Evolutionary conservation across 2,329 filamentous ascomycete species (phyloP), one percentile per base, ranked within the genome.

Genomic region (Kalmusia sp.): DNA sequence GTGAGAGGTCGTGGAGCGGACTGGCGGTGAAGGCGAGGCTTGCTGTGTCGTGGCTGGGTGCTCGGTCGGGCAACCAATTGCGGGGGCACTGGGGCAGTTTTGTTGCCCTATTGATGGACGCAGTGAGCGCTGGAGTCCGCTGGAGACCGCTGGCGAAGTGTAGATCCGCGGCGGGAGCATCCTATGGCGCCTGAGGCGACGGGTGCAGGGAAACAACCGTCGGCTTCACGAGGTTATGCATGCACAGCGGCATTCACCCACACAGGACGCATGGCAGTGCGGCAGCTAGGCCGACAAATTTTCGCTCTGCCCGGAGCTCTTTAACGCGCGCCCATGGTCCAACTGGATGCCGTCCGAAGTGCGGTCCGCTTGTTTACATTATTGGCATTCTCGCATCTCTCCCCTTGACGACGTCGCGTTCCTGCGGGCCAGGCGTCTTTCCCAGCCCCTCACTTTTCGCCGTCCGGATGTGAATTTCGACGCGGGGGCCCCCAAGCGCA

Each of bases 11-110:
- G 56, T 30, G 21, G 33, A 25, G 35, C 17, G 45, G 50, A 52
- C 44, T 37, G 49, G 54, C 44, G 49, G 55, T 61, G 55, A 56
- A 51, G 62, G 21, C 19, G 22, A 38, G 39, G 69, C 64, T 70
- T 59, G 68, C 62, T 64, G 65, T 67, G 67, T 63, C 63, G 61
- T 37, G 45, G 51, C 52, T 46, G 55, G 47, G 40, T 40, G 25
- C 45, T 25, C 30, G 28, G 54, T 31, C 35, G 48, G 48, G 52
- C 49, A 50, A 52, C 55, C 60, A 58, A 58, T 61, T 54, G 51
- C 52, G 54, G 54, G 51, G 51, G 25, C 34, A 15, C 22, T 1
- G 17, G 25, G 34, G 28, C 34, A 30, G 49, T 43, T 41, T 17
- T 50, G 33, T 28, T 33, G 28, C 41, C 27, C 28, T 30, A 45